Conservation (phyloP, 352 stramenopile genomes). For the Salisapilia sapeloensis region DNA sequence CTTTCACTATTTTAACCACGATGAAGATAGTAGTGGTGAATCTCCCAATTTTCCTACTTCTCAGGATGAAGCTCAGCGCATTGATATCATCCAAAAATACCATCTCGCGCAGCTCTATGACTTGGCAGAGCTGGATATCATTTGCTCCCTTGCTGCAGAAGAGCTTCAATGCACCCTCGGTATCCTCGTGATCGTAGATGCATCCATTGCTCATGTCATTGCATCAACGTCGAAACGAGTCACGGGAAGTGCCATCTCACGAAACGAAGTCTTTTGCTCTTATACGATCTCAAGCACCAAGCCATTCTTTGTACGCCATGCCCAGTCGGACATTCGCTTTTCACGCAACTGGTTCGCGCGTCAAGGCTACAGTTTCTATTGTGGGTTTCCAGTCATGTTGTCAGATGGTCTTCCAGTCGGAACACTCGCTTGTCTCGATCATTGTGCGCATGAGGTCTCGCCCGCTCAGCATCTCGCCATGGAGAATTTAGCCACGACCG, state of each 20-base stretch:
- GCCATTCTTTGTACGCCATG: not conserved
- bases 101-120: not conserved
- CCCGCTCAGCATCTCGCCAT: not conserved
- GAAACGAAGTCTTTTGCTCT: not conserved
- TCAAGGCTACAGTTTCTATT: not conserved
- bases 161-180: not conserved
- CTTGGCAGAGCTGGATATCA: slow-evolving; percentile 1
- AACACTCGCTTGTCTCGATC: not conserved
- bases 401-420: not conserved
- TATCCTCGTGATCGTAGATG: not conserved
- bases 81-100: not conserved
- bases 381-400: not conserved
- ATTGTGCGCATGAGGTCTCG: not conserved
- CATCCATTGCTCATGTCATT: not conserved
- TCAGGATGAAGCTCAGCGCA: not conserved
- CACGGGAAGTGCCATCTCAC: not conserved
- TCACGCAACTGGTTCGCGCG: not conserved
- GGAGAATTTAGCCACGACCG: not conserved
- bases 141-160: not conserved
- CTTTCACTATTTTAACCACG: too few species aligned
- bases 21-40: too few species aligned
- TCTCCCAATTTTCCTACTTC: too few species aligned
- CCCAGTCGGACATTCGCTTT: not conserved
- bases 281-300: not conserved
- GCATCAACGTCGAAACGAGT: not conserved